phyloP scores from a whole-genome alignment of 495 filamentous ascomycete species.

The Chaetomium fimeti region DNA sequence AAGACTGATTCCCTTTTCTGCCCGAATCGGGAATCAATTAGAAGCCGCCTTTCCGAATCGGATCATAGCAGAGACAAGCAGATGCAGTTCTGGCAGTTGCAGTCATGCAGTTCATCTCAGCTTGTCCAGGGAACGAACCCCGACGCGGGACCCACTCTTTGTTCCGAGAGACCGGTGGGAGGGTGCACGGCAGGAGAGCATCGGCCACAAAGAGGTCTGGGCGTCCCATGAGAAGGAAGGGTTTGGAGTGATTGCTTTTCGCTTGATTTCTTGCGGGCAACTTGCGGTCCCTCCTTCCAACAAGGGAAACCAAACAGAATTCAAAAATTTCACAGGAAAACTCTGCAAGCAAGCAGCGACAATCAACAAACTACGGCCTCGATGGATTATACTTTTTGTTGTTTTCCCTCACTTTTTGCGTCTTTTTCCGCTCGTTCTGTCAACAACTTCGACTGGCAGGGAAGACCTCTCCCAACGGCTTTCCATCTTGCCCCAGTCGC shows the following conservation, averaged over 20 bases:
- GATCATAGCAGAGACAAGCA: slow-evolving; percentile 4
- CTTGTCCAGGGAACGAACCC: not conserved
- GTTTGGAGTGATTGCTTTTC: not conserved
- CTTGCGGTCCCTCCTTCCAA: not conserved
- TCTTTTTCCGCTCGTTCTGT: not conserved
- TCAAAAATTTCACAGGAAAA: not conserved
- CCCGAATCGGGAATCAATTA: not conserved
- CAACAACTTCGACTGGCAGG: not conserved
- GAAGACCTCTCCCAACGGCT: slow-evolving; percentile 7
- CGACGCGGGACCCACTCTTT: not conserved
- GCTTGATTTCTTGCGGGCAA: too few relatives aligned
- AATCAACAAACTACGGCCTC: not conserved
- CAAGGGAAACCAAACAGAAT: not conserved
- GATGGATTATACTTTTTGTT: not conserved
- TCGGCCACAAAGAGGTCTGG: not conserved
- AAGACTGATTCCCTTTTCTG: not conserved
- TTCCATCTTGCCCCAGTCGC: not conserved
- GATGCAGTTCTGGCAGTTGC: slow-evolving; percentile 3
- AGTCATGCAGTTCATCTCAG: not conserved
- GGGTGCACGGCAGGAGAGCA: not conserved
- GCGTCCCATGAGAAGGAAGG: too few relatives aligned
- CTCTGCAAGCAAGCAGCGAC: not conserved
- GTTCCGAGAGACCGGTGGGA: not conserved
- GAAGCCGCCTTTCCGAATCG: not conserved
- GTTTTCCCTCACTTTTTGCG: not conserved